phyloP scores from a whole-genome alignment of 106 monocot species.

The Ottelia alismoides region DNA sequence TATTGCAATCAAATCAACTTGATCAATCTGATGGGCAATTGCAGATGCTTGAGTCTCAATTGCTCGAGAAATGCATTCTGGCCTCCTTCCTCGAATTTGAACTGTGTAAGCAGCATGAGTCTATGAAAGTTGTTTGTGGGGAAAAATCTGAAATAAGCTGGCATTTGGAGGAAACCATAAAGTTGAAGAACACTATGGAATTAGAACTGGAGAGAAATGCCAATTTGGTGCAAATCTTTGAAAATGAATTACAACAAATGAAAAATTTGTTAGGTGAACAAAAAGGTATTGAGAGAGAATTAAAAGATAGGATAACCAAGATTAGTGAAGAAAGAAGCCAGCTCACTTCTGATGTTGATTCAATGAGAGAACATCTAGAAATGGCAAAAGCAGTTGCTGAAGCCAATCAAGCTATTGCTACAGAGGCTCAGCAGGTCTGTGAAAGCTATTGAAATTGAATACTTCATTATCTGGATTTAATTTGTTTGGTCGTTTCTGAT shows the following conservation, averaged over 20 bases:
- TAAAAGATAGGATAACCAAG: slow-evolving; percentile 27
- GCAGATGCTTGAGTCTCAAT: slow-evolving; percentile 20
- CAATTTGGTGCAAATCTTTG: slow-evolving; percentile 25
- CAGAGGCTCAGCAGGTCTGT: slow-evolving; percentile 62
- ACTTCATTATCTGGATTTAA: too few species aligned
- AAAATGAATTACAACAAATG: slow-evolving; percentile 37
- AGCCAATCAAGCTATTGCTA: slow-evolving; percentile 85
- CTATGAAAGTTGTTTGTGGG: slow-evolving; percentile 16
- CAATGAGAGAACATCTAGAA: slow-evolving; percentile 53
- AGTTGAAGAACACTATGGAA: slow-evolving; percentile 20
- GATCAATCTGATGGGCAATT: slow-evolving; percentile 11
- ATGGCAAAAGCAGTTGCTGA: slow-evolving; percentile 68
- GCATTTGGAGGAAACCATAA: slow-evolving; percentile 18
- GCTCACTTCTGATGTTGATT: slow-evolving; percentile 24
- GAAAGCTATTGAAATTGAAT: too few species aligned
- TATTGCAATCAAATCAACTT: slow-evolving; percentile 21
- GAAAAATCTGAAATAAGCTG: slow-evolving; percentile 46
- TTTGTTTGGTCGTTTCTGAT: too few species aligned
- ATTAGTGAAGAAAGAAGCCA: slow-evolving; percentile 29
- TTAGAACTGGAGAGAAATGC: slow-evolving; percentile 33
- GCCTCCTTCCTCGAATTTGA: slow-evolving; percentile 25
- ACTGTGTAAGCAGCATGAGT: slow-evolving; percentile 21
- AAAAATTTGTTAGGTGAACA: slow-evolving; percentile 30
- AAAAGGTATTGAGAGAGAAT: slow-evolving; percentile 15
- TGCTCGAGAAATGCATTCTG: slow-evolving; percentile 26